phyloP scores from a whole-genome alignment of 305 asterid species.

The Vinca major region DNA sequence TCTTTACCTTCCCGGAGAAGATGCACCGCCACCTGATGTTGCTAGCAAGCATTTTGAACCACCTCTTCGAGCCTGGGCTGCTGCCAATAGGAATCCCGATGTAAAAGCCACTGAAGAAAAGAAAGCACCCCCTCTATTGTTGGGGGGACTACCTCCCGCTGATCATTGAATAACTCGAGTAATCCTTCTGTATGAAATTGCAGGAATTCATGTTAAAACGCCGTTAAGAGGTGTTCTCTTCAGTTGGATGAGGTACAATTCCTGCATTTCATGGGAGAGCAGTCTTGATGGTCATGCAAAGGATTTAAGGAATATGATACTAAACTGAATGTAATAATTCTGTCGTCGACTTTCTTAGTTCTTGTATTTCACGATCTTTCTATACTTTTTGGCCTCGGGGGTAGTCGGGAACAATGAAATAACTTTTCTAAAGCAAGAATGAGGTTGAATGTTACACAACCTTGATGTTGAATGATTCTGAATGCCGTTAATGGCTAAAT shows the following conservation, averaged over 20 bases:
- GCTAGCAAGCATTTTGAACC: slow-evolving; percentile 70
- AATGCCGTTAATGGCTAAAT: no score
- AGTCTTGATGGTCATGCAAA: not conserved
- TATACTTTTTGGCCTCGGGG: not conserved
- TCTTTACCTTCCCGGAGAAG: slow-evolving; percentile 66
- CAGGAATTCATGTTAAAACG: not conserved
- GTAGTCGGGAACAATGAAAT: no score
- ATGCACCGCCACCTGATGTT: slow-evolving; percentile 68
- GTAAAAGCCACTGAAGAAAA: slow-evolving; percentile 25
- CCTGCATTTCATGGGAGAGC: not conserved
- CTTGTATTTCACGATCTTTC: slow-evolving; percentile 7
- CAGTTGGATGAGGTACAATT: no score
- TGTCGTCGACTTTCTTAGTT: slow-evolving; percentile 1
- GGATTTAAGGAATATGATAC: not conserved
- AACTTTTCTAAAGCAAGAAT: no score
- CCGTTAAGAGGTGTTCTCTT: not conserved
- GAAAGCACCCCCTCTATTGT: slow-evolving; percentile 45
- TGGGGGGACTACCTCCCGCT: slow-evolving; percentile 40
- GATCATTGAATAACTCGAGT: slow-evolving; percentile 7
- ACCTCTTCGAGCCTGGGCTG: slow-evolving; percentile 73
- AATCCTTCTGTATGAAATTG: slow-evolving; percentile 9
- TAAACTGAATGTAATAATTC: not conserved
- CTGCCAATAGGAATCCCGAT: slow-evolving; percentile 42
- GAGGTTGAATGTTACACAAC: no score
- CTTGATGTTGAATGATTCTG: no score